These are phyloP conservation scores for Secale cereale DNA, from an alignment of 176 grass and related monocot genomes.

Conservation along the genomic window DNA sequence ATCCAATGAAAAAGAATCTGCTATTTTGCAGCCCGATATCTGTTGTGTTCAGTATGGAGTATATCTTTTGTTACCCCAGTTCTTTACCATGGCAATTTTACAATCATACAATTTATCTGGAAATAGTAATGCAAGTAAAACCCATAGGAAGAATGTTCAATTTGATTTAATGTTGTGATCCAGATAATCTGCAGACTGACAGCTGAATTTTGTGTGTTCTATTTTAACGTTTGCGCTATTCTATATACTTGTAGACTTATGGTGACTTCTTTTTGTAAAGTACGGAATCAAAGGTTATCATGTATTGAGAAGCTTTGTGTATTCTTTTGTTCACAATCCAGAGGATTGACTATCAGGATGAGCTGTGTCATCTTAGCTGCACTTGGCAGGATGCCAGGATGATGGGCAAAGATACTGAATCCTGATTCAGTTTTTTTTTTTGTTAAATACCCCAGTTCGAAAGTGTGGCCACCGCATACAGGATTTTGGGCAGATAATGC, in stretches of 20 bases:
- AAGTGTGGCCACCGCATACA: constrained; percentile 10
- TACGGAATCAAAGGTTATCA: neutral
- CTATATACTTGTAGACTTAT: neutral
- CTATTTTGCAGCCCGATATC: constrained; percentile 4
- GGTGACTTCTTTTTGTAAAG: neutral
- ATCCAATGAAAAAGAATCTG: neutral
- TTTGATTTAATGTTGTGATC: neutral
- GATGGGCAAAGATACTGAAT: neutral
- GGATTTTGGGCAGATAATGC: neutral
- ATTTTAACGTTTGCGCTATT: neutral
- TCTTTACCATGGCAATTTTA: neutral
- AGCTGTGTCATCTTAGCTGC: constrained; percentile 10
- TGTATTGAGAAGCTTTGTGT: constrained; percentile 18
- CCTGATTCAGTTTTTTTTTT: constrained; percentile 16
- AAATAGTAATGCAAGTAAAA: constrained; percentile 1
- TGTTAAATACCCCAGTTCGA: neutral
- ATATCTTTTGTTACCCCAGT: neutral
- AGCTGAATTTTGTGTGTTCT: neutral
- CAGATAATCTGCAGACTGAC: neutral
- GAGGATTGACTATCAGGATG: constrained; percentile 1
- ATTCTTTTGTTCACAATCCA: neutral
- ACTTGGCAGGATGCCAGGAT: neutral
- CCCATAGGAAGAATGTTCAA: neutral
- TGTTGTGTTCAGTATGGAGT: neutral
- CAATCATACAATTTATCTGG: constrained; percentile 21